Evolutionary conservation across 169 alveolate genomes (phyloP).

Genomic region (Plasmodium relictum): DNA sequence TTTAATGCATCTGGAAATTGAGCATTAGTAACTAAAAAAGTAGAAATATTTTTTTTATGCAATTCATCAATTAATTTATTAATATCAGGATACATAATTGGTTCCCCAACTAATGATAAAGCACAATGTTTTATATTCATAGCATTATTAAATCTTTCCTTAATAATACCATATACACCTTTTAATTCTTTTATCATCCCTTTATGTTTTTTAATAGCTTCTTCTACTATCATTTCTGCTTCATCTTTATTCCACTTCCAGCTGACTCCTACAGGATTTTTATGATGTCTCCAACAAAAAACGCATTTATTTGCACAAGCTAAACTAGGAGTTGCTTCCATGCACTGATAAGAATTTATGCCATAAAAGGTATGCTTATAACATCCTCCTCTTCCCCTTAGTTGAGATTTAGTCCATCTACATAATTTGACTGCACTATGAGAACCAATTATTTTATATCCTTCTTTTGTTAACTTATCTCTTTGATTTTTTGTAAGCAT

Average conservation of each 20-base stretch:
- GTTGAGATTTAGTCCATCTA: slow-evolving; percentile 91
- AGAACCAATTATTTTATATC: slow-evolving; percentile 90
- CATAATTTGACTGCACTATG: slow-evolving; percentile 94
- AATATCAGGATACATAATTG: slow-evolving; percentile 92
- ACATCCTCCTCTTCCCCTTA: slow-evolving; percentile 93
- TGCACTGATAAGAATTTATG: slow-evolving; percentile 91
- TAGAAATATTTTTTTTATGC: slow-evolving; percentile 87
- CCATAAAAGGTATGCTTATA: slow-evolving; percentile 94
- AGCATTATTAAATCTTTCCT: slow-evolving; percentile 82
- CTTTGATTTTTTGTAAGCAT: slow-evolving; percentile 83
- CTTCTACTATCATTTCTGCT: slow-evolving; percentile 84
- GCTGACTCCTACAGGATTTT: slow-evolving; percentile 89
- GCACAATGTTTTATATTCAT: slow-evolving; percentile 88
- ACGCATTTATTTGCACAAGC: slow-evolving; percentile 95
- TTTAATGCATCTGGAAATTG: slow-evolving; percentile 91
- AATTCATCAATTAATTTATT: slow-evolving; percentile 88
- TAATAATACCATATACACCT: slow-evolving; percentile 82
- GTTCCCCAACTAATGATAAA: slow-evolving; percentile 92
- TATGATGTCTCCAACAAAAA: slow-evolving; percentile 95
- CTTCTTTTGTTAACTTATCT: slow-evolving; percentile 80
- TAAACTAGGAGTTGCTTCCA: slow-evolving; percentile 93
- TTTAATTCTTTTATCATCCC: slow-evolving; percentile 82
- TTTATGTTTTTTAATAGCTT: slow-evolving; percentile 81
- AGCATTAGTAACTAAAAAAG: slow-evolving; percentile 92
- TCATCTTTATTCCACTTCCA: slow-evolving; percentile 92